phyloP scores from a whole-genome alignment of 495 filamentous ascomycete genomes.

The Podospora appendiculata region DNA sequence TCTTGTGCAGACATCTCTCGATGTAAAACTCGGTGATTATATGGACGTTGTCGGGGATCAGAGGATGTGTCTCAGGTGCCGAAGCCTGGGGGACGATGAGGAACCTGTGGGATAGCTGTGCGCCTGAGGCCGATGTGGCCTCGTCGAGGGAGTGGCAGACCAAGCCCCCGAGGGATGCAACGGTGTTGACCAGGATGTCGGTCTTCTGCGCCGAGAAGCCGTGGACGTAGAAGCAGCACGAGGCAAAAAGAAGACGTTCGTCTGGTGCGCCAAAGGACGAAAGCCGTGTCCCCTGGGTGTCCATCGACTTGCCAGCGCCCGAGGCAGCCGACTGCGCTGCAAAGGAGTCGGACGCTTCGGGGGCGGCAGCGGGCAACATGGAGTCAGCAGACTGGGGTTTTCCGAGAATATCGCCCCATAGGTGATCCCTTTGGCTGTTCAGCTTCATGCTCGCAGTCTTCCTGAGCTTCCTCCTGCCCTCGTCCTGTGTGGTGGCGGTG shows the following conservation, averaged over 20 bases:
- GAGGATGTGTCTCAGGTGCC: conserved; percentile 29
- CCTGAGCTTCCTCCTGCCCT: conserved; percentile 63
- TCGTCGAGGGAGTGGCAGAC: conserved; percentile 37
- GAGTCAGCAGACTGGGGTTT: conserved; percentile 10
- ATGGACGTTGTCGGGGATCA: conserved; percentile 26
- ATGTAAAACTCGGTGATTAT: conserved; percentile 89
- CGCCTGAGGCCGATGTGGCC: conserved; percentile 19
- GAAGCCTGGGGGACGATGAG: conserved; percentile 44
- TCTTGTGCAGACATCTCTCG: conserved; percentile 75
- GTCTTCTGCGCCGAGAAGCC: conserved; percentile 47
- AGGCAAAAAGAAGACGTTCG: conserved; percentile 37
- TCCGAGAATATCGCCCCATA: conserved; percentile 84
- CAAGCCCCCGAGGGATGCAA: conserved; percentile 38
- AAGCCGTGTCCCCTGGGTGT: conserved; percentile 17
- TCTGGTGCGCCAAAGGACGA: conserved; percentile 22
- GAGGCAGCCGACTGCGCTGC: conserved; percentile 4
- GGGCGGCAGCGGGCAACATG: background rate
- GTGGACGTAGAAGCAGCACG: conserved; percentile 53
- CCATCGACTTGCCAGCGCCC: conserved; percentile 2
- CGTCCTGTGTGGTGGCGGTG: conserved; percentile 19
- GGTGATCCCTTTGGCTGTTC: conserved; percentile 64
- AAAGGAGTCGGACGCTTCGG: background rate
- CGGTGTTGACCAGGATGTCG: conserved; percentile 34
- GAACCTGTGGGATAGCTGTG: conserved; percentile 28
- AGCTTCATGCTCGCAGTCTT: conserved; percentile 74